A percentile compares a stretch with the other conserved stretches of the same genome.
phyloP scores from a whole-genome alignment of 2,329 filamentous ascomycete genomes.

The Graphilbum sp. region DNA sequence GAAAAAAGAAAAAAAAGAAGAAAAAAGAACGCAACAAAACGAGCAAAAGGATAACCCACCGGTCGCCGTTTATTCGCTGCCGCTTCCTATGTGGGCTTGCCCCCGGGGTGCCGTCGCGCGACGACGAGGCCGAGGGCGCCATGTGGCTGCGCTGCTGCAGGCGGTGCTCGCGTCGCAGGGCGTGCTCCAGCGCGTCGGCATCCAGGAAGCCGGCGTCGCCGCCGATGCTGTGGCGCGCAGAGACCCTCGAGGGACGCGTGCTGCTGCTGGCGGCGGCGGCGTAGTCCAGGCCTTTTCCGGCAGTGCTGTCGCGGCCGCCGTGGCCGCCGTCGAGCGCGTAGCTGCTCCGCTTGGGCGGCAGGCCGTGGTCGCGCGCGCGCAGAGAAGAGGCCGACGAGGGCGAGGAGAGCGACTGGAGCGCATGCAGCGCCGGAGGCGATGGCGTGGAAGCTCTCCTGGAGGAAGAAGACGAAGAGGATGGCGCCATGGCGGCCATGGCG shows the following conservation, averaged over 20 bases:
- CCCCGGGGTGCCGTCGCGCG: constrained; percentile 34
- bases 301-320: not conserved
- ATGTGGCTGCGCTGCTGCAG: not conserved
- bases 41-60: constrained; percentile 25
- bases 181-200: constrained; percentile 31
- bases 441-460: constrained; percentile 6
- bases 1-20: not conserved
- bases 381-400: constrained; percentile 3
- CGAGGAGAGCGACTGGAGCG: not conserved
- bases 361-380: not conserved
- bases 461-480: too few species aligned
- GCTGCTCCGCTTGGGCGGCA: not conserved
- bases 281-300: not conserved
- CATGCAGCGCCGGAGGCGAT: constrained; percentile 1
- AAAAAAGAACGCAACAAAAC: not conserved
- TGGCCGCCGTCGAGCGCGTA: not conserved
- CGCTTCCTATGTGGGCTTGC: constrained; percentile 42
- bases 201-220: constrained; percentile 21
- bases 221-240: not conserved
- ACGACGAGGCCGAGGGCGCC: constrained; percentile 8
- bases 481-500: not conserved
- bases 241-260: not conserved
- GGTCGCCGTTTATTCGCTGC: constrained; percentile 42
- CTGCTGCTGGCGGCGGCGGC: not conserved
- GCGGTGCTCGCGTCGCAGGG: constrained; percentile 27